phyloP scores from a whole-genome alignment of 2,329 filamentous ascomycete species.

The Rasamsonia emersonii region DNA sequence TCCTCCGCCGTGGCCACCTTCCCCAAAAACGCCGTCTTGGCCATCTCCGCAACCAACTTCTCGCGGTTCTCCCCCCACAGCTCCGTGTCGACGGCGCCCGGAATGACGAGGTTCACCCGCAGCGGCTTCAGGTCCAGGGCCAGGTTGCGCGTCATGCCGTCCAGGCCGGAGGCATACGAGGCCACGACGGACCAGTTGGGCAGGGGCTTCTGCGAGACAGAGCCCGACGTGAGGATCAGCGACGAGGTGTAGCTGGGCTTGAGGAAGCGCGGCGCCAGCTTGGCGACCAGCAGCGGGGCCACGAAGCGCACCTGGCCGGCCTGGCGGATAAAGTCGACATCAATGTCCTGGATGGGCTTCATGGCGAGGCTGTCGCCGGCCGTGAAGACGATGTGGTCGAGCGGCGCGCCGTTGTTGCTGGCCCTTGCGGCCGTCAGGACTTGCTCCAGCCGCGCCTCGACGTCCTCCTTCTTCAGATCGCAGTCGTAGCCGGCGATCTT shows the following conservation, averaged over 20 bases:
- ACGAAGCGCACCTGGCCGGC: conserved; percentile 26
- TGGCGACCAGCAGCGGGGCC: conserved; percentile 42
- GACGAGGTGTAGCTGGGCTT: conserved; percentile 35
- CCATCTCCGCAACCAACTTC: conserved; percentile 11
- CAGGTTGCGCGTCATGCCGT: conserved; percentile 47
- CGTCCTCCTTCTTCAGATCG: conserved; percentile 39
- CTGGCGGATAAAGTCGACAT: conserved; percentile 13
- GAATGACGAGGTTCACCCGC: conserved; percentile 54
- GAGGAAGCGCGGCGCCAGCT: conserved; percentile 40
- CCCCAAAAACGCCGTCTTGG: conserved; percentile 15
- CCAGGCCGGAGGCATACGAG: conserved; percentile 16
- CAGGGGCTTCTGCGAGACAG: conserved; percentile 37
- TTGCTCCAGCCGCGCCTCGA: conserved; percentile 40
- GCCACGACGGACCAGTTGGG: conserved; percentile 25
- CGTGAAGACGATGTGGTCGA: conserved; percentile 53
- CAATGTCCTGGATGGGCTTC: conserved; percentile 18
- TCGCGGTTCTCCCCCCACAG: conserved; percentile 26
- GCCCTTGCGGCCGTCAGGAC: conserved; percentile 35
- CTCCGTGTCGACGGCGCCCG: conserved; percentile 46
- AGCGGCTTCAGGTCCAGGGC: conserved; percentile 57
- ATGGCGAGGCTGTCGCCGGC: conserved; percentile 42
- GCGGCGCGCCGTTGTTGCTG: neutral
- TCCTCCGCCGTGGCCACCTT: conserved; percentile 34
- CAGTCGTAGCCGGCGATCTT: conserved; percentile 38
- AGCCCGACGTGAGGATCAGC: conserved; percentile 48